Evolutionary conservation across 495 filamentous ascomycete genomes (phyloP), one percentile per base, ranked within the genome.

Genomic region (Xylaria telfairii): DNA sequence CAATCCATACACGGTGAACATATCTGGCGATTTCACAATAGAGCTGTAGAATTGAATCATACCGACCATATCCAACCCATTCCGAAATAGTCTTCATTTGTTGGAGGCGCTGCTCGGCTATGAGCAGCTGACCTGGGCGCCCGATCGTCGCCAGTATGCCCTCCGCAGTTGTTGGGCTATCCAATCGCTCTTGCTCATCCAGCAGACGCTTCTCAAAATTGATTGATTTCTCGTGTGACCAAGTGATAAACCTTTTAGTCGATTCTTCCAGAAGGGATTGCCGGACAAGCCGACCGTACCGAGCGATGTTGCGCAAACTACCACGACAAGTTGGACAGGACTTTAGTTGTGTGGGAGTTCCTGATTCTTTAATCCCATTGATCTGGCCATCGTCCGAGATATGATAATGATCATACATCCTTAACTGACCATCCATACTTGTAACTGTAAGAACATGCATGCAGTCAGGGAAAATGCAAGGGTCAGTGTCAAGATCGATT

Each of bases 401-500:
- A 9, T 37, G 0, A 77, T 93, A 93, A 68, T 86, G 79, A 21
- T 84, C 81, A 21, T 71, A 70, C 71, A 93, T 86, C 0, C 82
- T 83, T 83, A 93, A 87, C 42, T 83, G 80, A 3, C 86, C 88
- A 73, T 95, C 92, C 82, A 94, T 84, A 12, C 81, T 91, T 30
- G 83, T 79, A 9, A 89, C 71, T 0, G 89, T 92, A 30, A 90
- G 78, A 67, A 92, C 83, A 74, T 95, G 92, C 0, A 90, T 90
- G 78, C 92, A 94, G n/a, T 78, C 76, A 0, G 88, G 88, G 49
- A 95, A 83, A 15, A 94, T 85, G 72, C 85, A 86, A 17, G 92
- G 92, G 21, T 86, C 82, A 17, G 84, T 80, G 56, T 91, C 76
- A 6, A 92, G 73, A 72, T 93, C 80, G 47, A 89, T 81, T 17